Conservation (phyloP, 2,329 filamentous ascomycete species). For the Sclerotinia glacialis region DNA sequence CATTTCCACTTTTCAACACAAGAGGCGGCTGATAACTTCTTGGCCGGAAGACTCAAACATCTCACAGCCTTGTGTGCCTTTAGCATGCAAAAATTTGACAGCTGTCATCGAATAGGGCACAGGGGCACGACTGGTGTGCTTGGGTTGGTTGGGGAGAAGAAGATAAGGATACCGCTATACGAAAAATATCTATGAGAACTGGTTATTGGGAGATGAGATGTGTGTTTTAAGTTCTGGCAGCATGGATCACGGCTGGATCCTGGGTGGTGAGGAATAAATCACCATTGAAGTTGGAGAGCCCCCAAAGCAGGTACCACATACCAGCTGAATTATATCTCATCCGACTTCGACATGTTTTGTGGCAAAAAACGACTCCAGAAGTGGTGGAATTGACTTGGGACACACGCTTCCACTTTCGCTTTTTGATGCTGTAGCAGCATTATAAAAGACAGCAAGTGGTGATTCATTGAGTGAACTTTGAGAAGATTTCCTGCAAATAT, state of each 20-base stretch:
- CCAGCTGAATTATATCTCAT: background rate
- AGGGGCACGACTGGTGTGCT: conserved; percentile 15
- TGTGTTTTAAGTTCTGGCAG: conserved; percentile 13
- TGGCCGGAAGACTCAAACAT: conserved; percentile 66
- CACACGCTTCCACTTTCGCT: background rate
- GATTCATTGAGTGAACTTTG: conserved; percentile 15
- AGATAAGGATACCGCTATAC: conserved; percentile 10
- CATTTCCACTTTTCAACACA: conserved; percentile 31
- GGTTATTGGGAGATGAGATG: conserved; percentile 18
- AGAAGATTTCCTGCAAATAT: conserved; percentile 17
- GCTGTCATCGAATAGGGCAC: conserved; percentile 17
- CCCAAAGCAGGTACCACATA: background rate
- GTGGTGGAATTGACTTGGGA: background rate
- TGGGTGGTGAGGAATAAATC: conserved; percentile 8
- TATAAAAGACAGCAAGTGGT: background rate
- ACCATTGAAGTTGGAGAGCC: conserved; percentile 1
- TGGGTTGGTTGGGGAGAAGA: conserved; percentile 21
- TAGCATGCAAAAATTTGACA: conserved; percentile 24
- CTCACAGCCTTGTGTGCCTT: conserved; percentile 65
- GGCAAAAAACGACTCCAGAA: background rate
- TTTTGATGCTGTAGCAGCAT: background rate
- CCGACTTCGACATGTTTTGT: background rate
- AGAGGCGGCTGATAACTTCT: conserved; percentile 59
- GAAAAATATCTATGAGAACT: conserved; percentile 18
- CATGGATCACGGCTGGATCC: conserved; percentile 17